Evolutionary conservation across 768 basidiomycete genomes (phyloP), one percentile per base, ranked within the genome.

Genomic region (Crucibulum laeve): DNA sequence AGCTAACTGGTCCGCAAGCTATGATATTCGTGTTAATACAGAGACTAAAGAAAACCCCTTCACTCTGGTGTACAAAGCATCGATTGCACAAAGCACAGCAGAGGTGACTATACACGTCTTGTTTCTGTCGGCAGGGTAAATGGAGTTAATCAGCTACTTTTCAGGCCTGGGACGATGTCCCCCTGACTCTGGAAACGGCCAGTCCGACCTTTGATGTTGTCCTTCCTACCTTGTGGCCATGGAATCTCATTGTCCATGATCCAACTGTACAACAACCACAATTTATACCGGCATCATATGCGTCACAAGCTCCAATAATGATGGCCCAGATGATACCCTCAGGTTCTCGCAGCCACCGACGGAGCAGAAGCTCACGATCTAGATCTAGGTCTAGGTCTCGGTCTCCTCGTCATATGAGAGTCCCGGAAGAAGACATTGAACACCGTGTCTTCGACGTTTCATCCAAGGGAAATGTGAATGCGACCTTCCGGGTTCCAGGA

Each of bases 21-120:
- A 73, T 28, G 67, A 71, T 43, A 56, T 71, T 25, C 60, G 70
- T 1, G 70, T 67, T 13, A 54, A 69, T 32, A 70, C 60, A 47
- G 47, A 66, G 11, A 45, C 62, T 3, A 60, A 61, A 26, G 61
- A 67, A 3, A 57, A 60, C 8, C 51, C 63, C 0, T 49, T 68
- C 1, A 58, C 54, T 0, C 49, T 73, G 2, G 48, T 65, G 1
- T 72, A 73, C 55, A 72, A 70, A 46, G 70, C 66, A 0, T 46
- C 54, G 4, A 59, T 73, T 18, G 59, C 53, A 1, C 71, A 73
- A 48, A 54, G 42, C 22, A 70, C 70, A 1, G 69, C 65, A 15
- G 71, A 73, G 60, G 71, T 65, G 37, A 45, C 14, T 41, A 47
- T 44, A 5, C 4, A 17, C 15, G 6, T n/a, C 11, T 32, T 24